Evolutionary conservation across 1,139 yeast species (phyloP), one percentile per base, ranked within the genome.

Genomic region (Geotrichum aggregatum): DNA sequence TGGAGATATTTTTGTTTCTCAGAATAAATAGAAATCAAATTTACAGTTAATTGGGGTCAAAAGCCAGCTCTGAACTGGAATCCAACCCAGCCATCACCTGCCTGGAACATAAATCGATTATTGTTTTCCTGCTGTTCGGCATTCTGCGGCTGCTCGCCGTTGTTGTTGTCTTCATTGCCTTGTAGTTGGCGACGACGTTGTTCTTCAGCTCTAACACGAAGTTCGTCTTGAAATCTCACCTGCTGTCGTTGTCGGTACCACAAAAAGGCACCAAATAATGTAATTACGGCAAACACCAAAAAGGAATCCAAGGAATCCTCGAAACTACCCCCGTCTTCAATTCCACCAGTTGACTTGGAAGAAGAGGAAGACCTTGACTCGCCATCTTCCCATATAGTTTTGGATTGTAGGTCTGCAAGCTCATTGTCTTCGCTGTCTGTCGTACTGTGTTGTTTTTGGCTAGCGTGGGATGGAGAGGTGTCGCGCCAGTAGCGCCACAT

Each of bases 401-500:
- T 43, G 2, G 28, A 6, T n/a, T 16, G 36, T 4, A 11, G n/a
- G 21, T 24, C 31, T 5, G n/a, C 44, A 10, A n/a, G 7, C n/a
- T 42, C 45, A 13, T n/a, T 16, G 21, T 42, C 35, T 31, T 43
- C 47, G 11, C 39, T 19, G 7, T 10, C 14, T 22, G 30, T 21
- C 7, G 24, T 19, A 21, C 35, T n/a, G 19, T 13, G 35, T 10
- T 13, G 39, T 1, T 7, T 19, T 7, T 16, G 5, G 13, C 14
- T 18, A 8, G 21, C 30, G 30, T 19, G 18, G 10, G 24, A 7
- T 2, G 47, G 47, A 2, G 39, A 16, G 16, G 47, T 33, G 21
- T 43, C 47, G 24, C 47, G 47, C 47, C 47, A 43, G 39, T 43
- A 43, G 14, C 47, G 47, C 50, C 54, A 51, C 39, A 44, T 47